phyloP scores from a whole-genome alignment of 2,329 filamentous ascomycete species.

The Hypoxylon sp. region DNA sequence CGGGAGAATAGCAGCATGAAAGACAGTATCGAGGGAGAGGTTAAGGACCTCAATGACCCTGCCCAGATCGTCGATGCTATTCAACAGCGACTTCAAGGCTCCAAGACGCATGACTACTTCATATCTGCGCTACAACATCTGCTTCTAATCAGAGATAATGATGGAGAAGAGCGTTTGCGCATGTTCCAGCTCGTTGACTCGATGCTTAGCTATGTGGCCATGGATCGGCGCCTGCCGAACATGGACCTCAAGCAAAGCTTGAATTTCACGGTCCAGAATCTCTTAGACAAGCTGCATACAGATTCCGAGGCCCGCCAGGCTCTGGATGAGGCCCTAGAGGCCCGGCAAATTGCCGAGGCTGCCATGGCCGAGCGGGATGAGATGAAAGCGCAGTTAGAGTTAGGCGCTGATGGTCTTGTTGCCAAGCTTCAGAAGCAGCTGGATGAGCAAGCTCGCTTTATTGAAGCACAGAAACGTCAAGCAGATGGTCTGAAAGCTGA shows the following conservation, averaged over 20 bases:
- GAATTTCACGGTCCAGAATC: constrained; percentile 95
- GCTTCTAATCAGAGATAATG: constrained; percentile 90
- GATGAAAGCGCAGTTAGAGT: constrained; percentile 86
- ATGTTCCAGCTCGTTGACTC: constrained; percentile 98
- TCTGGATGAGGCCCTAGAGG: constrained; percentile 90
- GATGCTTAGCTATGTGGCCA: constrained; percentile 99
- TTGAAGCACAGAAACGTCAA: constrained; percentile 88
- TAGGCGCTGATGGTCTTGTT: constrained; percentile 93
- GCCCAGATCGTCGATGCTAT: constrained; percentile 95
- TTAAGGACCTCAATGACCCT: constrained; percentile 93
- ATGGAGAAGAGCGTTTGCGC: constrained; percentile 88
- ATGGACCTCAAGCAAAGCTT: constrained; percentile 98
- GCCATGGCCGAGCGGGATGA: constrained; percentile 97
- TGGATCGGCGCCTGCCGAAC: constrained; percentile 94
- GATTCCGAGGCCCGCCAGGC: constrained; percentile 95
- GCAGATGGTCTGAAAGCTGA: constrained; percentile 91
- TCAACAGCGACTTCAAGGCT: constrained; percentile 84
- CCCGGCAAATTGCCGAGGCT: constrained; percentile 92
- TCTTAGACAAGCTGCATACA: constrained; percentile 95
- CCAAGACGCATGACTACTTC: constrained; percentile 93
- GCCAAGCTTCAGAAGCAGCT: constrained; percentile 92
- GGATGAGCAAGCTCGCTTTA: constrained; percentile 92
- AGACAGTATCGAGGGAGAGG: constrained; percentile 85
- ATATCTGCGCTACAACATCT: constrained; percentile 95
- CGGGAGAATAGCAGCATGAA: constrained; percentile 91